Conservation (phyloP, 345 rosid genomes). For the Eucalyptus erythrocorys region DNA sequence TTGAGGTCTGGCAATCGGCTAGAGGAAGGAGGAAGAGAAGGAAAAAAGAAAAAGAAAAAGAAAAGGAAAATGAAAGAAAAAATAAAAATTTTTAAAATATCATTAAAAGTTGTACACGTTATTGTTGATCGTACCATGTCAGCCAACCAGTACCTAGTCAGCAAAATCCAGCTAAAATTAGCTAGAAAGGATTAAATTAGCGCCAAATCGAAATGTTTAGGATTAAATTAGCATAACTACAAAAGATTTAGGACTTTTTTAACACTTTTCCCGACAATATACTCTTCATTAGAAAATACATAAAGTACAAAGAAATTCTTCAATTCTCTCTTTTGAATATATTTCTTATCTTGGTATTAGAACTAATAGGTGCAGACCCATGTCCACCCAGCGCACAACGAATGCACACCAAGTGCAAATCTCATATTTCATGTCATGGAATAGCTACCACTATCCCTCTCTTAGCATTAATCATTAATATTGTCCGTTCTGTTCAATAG, state of each 20-base stretch:
- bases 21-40: too few relatives aligned
- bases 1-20: accelerated
- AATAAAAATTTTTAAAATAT: too few relatives aligned
- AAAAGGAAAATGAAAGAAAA: too few relatives aligned
- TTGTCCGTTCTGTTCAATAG: not conserved
- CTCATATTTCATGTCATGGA: not conserved
- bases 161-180: too few relatives aligned
- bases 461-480: not conserved
- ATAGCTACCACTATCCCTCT: not conserved
- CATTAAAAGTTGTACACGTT: too few relatives aligned
- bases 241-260: too few relatives aligned
- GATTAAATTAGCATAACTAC: too few relatives aligned
- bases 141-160: accelerated
- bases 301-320: not conserved
- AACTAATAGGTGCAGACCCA: not conserved
- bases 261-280: not conserved
- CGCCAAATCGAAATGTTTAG: too few relatives aligned
- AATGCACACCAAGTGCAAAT: not conserved
- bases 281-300: not conserved
- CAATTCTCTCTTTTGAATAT: not conserved
- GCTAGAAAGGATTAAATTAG: too few relatives aligned
- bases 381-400: accelerated
- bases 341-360: not conserved
- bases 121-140: accelerated
- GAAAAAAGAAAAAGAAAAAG: too few relatives aligned